A percentile compares a stretch with the other conserved stretches of the same genome.
phyloP scores from a whole-genome alignment of 805 yeast species.

The Ogataea degrootiae region DNA sequence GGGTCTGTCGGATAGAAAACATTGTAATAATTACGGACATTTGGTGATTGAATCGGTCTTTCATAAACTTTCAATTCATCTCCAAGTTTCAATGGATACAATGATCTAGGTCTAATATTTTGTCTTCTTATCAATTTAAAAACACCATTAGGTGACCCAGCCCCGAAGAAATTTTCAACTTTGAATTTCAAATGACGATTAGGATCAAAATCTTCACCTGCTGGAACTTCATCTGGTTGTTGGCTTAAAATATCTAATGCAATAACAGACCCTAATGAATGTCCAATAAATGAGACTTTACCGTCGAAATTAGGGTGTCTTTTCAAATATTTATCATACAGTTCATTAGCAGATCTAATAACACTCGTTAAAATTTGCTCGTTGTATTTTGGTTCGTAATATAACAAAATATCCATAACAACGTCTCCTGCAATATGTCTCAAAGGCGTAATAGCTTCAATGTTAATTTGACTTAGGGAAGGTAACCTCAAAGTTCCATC shows the following conservation, averaged over 20 bases:
- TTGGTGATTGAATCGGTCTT: conserved; percentile 38
- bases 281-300: conserved; percentile 79
- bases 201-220: conserved; percentile 26
- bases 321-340: conserved; percentile 52
- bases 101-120: conserved; percentile 44
- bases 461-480: conserved; percentile 63
- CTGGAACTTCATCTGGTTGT: conserved; percentile 36
- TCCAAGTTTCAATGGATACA: conserved; percentile 5
- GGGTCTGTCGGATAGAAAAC: conserved; percentile 91
- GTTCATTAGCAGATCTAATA: conserved; percentile 55
- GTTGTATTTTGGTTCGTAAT: conserved; percentile 67
- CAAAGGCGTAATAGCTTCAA: conserved; percentile 71
- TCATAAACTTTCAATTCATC: conserved; percentile 7
- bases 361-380: conserved; percentile 60
- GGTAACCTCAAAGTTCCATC: conserved; percentile 48
- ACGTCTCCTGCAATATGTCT: conserved; percentile 83
- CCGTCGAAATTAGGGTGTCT: conserved; percentile 75
- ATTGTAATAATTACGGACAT: conserved; percentile 67
- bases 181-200: conserved; percentile 52
- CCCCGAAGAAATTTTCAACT: conserved; percentile 69
- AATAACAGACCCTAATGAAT: conserved; percentile 87
- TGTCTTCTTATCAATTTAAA: conserved; percentile 69
- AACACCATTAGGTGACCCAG: conserved; percentile 90
- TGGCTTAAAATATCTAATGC: conserved; percentile 65
- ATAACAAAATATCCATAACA: conserved; percentile 74